phyloP scores from a whole-genome alignment of 768 basidiomycete species.

The Russula vinacea region DNA sequence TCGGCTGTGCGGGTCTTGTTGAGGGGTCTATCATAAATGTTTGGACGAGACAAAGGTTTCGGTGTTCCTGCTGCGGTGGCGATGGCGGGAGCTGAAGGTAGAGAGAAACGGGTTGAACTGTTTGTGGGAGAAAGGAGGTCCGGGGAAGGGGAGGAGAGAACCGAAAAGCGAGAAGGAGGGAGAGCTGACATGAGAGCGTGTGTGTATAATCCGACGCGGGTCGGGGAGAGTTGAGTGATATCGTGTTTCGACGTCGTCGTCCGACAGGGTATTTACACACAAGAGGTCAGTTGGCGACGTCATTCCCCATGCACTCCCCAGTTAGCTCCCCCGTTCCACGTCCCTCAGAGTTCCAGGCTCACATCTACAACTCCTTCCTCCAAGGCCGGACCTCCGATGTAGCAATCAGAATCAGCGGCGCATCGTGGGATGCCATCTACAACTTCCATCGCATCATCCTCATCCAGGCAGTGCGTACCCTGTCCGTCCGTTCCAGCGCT shows the following conservation, averaged over 20 bases:
- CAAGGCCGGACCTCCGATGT: slow-evolving; percentile 75
- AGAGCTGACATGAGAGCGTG: slow-evolving; percentile 43
- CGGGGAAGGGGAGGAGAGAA: slow-evolving; percentile 53
- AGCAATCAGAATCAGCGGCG: slow-evolving; percentile 61
- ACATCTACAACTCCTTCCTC: slow-evolving; percentile 74
- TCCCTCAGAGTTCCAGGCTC: slow-evolving; percentile 60
- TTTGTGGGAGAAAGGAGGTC: slow-evolving; percentile 53
- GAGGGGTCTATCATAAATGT: slow-evolving; percentile 84
- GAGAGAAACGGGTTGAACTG: slow-evolving; percentile 66
- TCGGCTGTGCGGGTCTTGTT: slow-evolving; percentile 85
- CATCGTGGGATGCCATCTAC: slow-evolving; percentile 71
- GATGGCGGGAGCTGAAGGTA: slow-evolving; percentile 55
- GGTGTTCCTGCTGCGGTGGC: slow-evolving; percentile 41
- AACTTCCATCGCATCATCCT: slow-evolving; percentile 80
- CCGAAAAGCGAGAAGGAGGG: slow-evolving; percentile 63
- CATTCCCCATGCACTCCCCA: slow-evolving; percentile 39
- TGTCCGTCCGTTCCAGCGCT: not conserved
- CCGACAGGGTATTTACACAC: not conserved
- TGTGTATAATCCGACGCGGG: slow-evolving; percentile 5
- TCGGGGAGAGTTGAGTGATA: slow-evolving; percentile 5
- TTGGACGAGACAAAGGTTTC: slow-evolving; percentile 50
- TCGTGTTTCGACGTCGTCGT: not conserved
- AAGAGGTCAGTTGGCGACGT: slow-evolving; percentile 10
- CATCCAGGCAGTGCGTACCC: slow-evolving; percentile 67
- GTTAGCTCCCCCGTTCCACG: slow-evolving; percentile 45